A percentile compares a stretch with the other conserved stretches of the same genome.
phyloP scores from a whole-genome alignment of 2,329 filamentous ascomycete genomes.

The Botrytis byssoidea region DNA sequence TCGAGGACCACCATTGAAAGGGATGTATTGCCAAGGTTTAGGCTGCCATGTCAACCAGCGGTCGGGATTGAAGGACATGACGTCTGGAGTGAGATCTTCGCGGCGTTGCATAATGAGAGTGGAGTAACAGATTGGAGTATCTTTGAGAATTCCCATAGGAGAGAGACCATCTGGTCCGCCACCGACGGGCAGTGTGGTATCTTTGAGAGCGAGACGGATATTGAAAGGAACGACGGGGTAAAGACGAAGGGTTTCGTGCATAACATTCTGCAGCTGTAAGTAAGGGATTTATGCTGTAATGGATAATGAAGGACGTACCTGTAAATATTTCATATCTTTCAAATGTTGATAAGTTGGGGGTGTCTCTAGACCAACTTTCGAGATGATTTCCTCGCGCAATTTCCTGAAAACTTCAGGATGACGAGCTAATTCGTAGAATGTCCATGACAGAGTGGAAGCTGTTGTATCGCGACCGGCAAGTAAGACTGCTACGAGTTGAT shows the following conservation, averaged over 20 bases:
- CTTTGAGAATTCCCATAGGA: conserved; percentile 65
- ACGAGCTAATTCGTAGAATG: conserved; percentile 75
- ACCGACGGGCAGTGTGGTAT: conserved; percentile 73
- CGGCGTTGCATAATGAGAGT: conserved; percentile 73
- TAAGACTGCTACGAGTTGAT: conserved; percentile 80
- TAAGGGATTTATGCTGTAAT: not conserved
- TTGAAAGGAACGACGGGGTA: conserved; percentile 81
- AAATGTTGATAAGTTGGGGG: conserved; percentile 74
- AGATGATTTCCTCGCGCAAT: conserved; percentile 70
- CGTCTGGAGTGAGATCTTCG: conserved; percentile 56
- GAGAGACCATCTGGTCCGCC: conserved; percentile 61
- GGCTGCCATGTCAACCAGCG: conserved; percentile 65
- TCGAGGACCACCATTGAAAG: conserved; percentile 72
- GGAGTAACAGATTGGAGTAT: conserved; percentile 64
- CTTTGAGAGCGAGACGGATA: conserved; percentile 66
- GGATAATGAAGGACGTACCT: conserved; percentile 32
- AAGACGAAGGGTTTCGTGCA: conserved; percentile 75
- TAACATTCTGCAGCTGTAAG: conserved; percentile 50
- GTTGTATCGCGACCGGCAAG: conserved; percentile 88
- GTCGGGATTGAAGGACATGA: conserved; percentile 59
- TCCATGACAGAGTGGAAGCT: conserved; percentile 76
- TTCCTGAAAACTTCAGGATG: conserved; percentile 65
- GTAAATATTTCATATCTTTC: conserved; percentile 83
- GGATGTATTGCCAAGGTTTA: conserved; percentile 68
- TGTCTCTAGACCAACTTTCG: conserved; percentile 60